phyloP scores from a whole-genome alignment of 2,329 filamentous ascomycete species.

The Paracoccidioides lutzii region DNA sequence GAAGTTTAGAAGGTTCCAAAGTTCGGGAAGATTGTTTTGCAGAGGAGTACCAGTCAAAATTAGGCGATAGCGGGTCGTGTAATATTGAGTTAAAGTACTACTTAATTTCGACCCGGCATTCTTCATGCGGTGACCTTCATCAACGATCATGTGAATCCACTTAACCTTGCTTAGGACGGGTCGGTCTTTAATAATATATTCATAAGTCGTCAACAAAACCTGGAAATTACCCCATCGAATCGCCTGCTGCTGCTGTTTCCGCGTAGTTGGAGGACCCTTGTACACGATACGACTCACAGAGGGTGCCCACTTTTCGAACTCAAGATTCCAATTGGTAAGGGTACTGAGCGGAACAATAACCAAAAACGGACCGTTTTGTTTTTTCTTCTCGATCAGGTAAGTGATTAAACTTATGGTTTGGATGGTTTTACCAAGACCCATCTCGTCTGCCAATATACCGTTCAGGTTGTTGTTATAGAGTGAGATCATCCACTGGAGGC shows the following conservation, averaged over 20 bases:
- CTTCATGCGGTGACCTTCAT: conserved; percentile 99
- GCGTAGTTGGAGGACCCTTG: conserved; percentile 79
- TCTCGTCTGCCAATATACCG: conserved; percentile 95
- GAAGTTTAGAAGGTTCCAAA: conserved; percentile 98
- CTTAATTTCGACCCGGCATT: conserved; percentile 93
- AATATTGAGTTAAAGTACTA: conserved; percentile 88
- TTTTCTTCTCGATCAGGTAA: conserved; percentile 91
- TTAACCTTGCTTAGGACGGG: conserved; percentile 95
- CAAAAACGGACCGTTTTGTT: conserved; percentile 79
- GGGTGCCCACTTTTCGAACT: conserved; percentile 98
- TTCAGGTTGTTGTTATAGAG: conserved; percentile 99
- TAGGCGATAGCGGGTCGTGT: conserved; percentile 83
- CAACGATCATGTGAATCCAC: conserved; percentile 99
- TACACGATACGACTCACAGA: conserved; percentile 79
- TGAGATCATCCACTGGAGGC: conserved; percentile 98
- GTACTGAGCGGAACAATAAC: conserved; percentile 97
- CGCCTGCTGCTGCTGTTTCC: conserved; percentile 83
- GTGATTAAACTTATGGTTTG: conserved; percentile 97
- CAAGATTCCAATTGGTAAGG: conserved; percentile 94
- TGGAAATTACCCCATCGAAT: conserved; percentile 94
- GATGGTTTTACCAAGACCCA: conserved; percentile 99
- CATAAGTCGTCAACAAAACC: conserved; percentile 91
- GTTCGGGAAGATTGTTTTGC: conserved; percentile 89
- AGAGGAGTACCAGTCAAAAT: conserved; percentile 95
- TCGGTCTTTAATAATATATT: conserved; percentile 98